Percentiles rank a stretch among this genome's conserved stretches.
Conservation (phyloP, 2,329 filamentous ascomycete genomes). For the Canariomyces notabilis region DNA sequence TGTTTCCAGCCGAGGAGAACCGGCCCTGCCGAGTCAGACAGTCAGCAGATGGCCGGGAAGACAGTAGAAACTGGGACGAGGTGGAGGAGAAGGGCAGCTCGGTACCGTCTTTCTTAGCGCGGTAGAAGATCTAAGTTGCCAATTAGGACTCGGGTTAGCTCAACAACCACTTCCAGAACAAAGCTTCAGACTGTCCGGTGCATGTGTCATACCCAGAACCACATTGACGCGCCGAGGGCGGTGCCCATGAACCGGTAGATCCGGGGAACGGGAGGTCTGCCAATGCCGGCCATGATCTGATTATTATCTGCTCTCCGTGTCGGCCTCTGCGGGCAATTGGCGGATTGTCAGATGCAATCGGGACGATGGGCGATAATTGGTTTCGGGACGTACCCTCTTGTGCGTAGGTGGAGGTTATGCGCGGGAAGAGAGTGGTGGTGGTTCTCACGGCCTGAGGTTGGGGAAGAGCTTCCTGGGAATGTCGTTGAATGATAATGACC, state of each 20-base stretch:
- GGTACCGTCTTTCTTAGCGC: slow-evolving; percentile 88
- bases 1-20: slow-evolving; percentile 90
- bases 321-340: slow-evolving; percentile 8
- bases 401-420: slow-evolving; percentile 8
- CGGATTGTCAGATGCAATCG: slow-evolving; percentile 5
- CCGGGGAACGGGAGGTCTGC: slow-evolving; percentile 43
- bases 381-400: slow-evolving; percentile 3
- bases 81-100: slow-evolving; percentile 1
- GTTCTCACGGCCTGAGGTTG: too few relatives aligned
- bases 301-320: slow-evolving; percentile 18
- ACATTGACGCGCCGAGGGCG: slow-evolving; percentile 90
- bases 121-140: slow-evolving; percentile 71
- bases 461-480: too few relatives aligned
- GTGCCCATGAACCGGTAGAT: slow-evolving; percentile 84
- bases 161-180: too few relatives aligned
- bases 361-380: neutral
- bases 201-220: slow-evolving; percentile 98
- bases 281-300: slow-evolving; percentile 34
- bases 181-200: neutral
- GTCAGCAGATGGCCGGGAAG: slow-evolving; percentile 9
- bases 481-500: too few relatives aligned
- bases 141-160: slow-evolving; percentile 5
- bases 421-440: too few relatives aligned
- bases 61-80: neutral
- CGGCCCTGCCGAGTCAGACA: slow-evolving; percentile 44